Base-by-base conservation (phyloP, 1,284 basidiomycete species). In the Fistulinella cinereoalba region DNA sequence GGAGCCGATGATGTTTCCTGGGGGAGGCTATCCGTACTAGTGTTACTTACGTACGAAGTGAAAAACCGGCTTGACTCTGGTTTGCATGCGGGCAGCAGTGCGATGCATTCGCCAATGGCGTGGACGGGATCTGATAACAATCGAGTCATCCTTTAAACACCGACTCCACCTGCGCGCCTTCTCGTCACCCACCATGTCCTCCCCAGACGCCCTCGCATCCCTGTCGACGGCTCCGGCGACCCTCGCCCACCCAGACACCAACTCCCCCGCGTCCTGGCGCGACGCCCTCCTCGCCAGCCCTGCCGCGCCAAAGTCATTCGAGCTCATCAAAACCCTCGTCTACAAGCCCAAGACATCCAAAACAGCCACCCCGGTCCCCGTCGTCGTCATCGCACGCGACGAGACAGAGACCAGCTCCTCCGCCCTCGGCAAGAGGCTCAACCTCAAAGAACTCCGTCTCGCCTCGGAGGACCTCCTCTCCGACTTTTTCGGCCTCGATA, bases 271-370 rank as follows among this genome's bases (percentile, higher is more conserved):
- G 2, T 65, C 77, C 37, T 91, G 88, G 88, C 77, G 77, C 54
- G 79, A 82, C 42, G 76, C 80, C 29, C 67, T 91, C 56, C 68
- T 72, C 47, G 71, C 74, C 6, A 66, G 67, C 40, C 51, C 72
- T 25, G 66, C 73, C 22, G 71, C 75, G 27, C 85, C 88, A 2
- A 64, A 70, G 42, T 69, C 72, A 6, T 88, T 85, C 61, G 78
- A 88, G 62, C 73, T 88, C 55, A 76, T 86, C 65, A 92, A 93
- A 69, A 88, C 85, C 28, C 80, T 93, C 56, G 86, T 92, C 44
- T 92, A 88, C 80, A 93, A 93, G 63, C 90, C 91, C 29, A 92
- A 92, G 70, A 92, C 92, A 1, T 88, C 93, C 40, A 97, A 97
- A 71, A 79, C 80, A 0, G 92, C 89, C 6, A 82, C 80, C 22